Conservation (phyloP, 176 grass and related monocot genomes). For the Oryza longistaminata region DNA sequence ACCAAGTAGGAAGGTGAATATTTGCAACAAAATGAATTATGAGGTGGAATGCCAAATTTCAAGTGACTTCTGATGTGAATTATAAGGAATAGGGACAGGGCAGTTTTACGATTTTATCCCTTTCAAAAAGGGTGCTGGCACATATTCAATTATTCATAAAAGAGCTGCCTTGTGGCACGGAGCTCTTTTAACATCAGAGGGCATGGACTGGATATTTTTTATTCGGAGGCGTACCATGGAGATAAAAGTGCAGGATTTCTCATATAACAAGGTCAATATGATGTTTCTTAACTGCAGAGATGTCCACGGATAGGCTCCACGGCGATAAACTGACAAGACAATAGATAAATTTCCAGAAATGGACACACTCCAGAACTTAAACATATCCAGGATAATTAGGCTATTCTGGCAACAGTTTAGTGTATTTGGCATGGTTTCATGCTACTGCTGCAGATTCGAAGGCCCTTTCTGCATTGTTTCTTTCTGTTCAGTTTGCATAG, state of each 20-base stretch:
- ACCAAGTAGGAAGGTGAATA: too few species aligned
- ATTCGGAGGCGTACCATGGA: not conserved
- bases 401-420: not conserved
- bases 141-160: too few species aligned
- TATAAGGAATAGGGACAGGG: too few species aligned
- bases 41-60: too few species aligned
- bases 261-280: not conserved
- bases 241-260: not conserved
- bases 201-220: not conserved
- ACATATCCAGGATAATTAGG: not conserved
- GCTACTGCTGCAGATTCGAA: slow-evolving; percentile 32
- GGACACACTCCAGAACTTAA: not conserved
- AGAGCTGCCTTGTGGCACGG: too few species aligned
- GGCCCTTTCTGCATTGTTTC: slow-evolving; percentile 60
- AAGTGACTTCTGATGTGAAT: too few species aligned
- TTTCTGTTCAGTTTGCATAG: slow-evolving; percentile 66
- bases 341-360: not conserved
- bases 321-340: not conserved
- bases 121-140: too few species aligned
- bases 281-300: not conserved
- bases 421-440: slow-evolving; percentile 17
- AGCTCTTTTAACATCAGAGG: too few species aligned
- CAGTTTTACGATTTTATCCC: too few species aligned
- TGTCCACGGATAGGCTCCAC: not conserved
- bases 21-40: too few species aligned